Conservation (phyloP, 2,329 filamentous ascomycete genomes). For the Monascus ruber region DNA sequence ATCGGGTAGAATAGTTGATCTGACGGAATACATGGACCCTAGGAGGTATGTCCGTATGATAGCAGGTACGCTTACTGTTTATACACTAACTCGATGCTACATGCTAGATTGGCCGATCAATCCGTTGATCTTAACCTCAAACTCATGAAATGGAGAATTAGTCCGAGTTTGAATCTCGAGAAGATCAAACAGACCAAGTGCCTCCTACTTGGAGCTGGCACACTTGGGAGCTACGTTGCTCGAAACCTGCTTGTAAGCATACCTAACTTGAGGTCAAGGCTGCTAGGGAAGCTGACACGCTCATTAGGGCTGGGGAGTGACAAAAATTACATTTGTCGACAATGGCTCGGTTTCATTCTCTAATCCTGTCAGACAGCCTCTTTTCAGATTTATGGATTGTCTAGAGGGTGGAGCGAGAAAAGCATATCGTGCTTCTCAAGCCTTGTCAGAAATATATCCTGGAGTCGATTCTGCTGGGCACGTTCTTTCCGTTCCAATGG, state of each 20-base stretch:
- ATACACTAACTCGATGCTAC: too few species aligned
- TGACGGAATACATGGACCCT: slow-evolving; percentile 91
- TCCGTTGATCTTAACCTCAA: slow-evolving; percentile 94
- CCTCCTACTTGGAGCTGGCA: slow-evolving; percentile 81
- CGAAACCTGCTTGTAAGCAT: slow-evolving; percentile 59
- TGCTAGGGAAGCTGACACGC: slow-evolving; percentile 3
- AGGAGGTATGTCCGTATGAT: slow-evolving; percentile 35
- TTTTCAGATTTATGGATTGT: slow-evolving; percentile 87
- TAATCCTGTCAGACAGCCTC: slow-evolving; percentile 86
- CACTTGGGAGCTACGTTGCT: slow-evolving; percentile 85
- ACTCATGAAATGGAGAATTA: slow-evolving; percentile 97
- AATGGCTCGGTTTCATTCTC: slow-evolving; percentile 90
- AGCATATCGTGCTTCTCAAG: slow-evolving; percentile 66
- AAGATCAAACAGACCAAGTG: slow-evolving; percentile 83
- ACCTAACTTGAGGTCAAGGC: neutral
- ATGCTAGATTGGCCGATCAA: slow-evolving; percentile 62
- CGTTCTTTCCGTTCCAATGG: slow-evolving; percentile 83
- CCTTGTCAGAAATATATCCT: slow-evolving; percentile 76
- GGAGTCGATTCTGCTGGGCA: slow-evolving; percentile 74
- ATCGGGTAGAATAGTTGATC: slow-evolving; percentile 63
- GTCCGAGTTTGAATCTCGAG: slow-evolving; percentile 76
- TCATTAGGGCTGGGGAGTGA: slow-evolving; percentile 70
- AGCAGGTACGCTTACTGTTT: neutral
- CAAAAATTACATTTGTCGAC: slow-evolving; percentile 91
- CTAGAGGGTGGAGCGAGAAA: slow-evolving; percentile 74